Percentiles rank a stretch among this genome's conserved stretches.
These are phyloP conservation scores for Debaryomyces coudertii DNA, from an alignment of 1,139 yeast genomes.

Conservation along the genomic window DNA sequence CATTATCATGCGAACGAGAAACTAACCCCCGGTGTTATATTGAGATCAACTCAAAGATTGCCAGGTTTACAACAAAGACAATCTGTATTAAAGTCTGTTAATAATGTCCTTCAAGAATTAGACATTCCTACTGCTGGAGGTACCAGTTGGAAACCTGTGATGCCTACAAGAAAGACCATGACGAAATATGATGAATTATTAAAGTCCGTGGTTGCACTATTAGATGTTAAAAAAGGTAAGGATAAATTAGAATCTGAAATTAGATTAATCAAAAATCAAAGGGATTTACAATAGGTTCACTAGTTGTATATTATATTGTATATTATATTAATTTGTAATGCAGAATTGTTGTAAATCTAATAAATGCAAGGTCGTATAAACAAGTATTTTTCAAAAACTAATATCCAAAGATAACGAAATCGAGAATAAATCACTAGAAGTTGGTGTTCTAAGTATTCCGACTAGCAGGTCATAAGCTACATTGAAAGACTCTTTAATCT, in stretches of 20 bases:
- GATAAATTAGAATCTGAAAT: slow-evolving; percentile 88
- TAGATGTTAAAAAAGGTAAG: slow-evolving; percentile 83
- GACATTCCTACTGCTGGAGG: slow-evolving; percentile 68
- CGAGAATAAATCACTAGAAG: not conserved
- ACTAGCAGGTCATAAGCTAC: not conserved
- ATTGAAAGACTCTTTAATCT: not conserved
- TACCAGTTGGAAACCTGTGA: slow-evolving; percentile 67
- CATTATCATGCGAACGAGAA: slow-evolving; percentile 76
- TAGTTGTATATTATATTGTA: slow-evolving; percentile 10
- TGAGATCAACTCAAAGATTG: slow-evolving; percentile 66
- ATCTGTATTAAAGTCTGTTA: slow-evolving; percentile 75
- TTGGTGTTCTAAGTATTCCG: not conserved
- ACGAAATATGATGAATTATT: slow-evolving; percentile 78
- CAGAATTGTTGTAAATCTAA: slow-evolving; percentile 1
- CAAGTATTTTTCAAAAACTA: not conserved
- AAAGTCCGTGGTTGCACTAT: slow-evolving; percentile 68
- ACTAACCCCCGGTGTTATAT: slow-evolving; percentile 73
- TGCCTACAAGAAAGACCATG: slow-evolving; percentile 86
- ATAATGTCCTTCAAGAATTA: slow-evolving; percentile 73
- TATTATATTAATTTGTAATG: slow-evolving; percentile 8
- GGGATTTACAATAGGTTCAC: slow-evolving; percentile 32
- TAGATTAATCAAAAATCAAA: slow-evolving; percentile 56
- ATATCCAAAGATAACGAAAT: slow-evolving; percentile 8
- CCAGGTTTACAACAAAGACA: slow-evolving; percentile 53
- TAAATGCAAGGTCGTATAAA: not conserved